These are phyloP conservation scores for Pulveroboletus frians DNA, from an alignment of 768 basidiomycete species.

Conservation along the genomic window DNA sequence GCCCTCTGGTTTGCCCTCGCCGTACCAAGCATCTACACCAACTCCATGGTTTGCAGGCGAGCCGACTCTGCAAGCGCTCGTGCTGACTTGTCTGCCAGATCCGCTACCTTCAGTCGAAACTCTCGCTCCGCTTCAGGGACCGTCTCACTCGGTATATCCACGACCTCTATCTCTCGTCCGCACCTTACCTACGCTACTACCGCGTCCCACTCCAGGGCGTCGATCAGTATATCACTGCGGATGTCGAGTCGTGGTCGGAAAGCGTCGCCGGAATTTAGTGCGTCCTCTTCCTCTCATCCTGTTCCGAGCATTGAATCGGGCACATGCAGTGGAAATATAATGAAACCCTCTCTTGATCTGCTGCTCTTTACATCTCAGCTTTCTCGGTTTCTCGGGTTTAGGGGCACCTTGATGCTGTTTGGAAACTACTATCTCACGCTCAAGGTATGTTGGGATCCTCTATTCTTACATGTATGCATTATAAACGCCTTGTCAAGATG, in stretches of 20 bases:
- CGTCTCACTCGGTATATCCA: conserved; percentile 87
- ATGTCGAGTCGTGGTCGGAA: conserved; percentile 86
- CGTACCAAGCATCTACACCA: conserved; percentile 91
- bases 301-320: background rate
- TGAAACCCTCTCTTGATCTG: conserved; percentile 89
- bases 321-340: conserved; percentile 70
- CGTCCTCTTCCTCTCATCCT: conserved; percentile 27
- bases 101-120: conserved; percentile 80
- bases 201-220: conserved; percentile 62
- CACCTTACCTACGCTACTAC: conserved; percentile 70
- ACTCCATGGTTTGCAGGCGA: conserved; percentile 67
- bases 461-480: background rate
- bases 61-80: background rate
- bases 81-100: conserved; percentile 46
- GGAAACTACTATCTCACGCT: conserved; percentile 85
- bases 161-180: conserved; percentile 82
- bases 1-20: conserved; percentile 87
- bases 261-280: conserved; percentile 84
- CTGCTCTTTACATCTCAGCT: conserved; percentile 91
- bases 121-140: conserved; percentile 78
- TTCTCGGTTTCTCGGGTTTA: conserved; percentile 75
- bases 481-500: conserved; percentile 35
- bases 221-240: conserved; percentile 91
- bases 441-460: conserved; percentile 18
- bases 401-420: conserved; percentile 78